Evolutionary conservation across 73 alveolate genomes (phyloP).

Genomic region (Paraurostyla sp.): DNA sequence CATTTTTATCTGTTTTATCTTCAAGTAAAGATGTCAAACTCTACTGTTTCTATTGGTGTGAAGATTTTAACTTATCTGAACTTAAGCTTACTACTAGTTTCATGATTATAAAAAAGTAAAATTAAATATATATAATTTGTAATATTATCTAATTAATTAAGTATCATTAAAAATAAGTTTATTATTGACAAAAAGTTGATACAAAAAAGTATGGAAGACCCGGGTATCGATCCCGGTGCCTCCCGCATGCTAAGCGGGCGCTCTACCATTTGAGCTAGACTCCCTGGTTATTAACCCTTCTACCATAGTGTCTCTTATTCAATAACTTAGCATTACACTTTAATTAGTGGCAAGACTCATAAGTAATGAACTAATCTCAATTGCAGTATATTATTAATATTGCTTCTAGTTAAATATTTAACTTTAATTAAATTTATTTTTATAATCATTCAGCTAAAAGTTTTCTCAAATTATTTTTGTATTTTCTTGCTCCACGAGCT

Average conservation of each 20-base stretch:
- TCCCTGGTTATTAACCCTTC: slow-evolving; percentile 57
- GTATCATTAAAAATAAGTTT: too few relatives aligned
- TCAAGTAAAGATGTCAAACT: background rate
- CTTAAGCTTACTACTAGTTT: slow-evolving; percentile 15
- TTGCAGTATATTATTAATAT: background rate
- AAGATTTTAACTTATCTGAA: background rate
- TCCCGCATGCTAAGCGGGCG: slow-evolving; percentile 80
- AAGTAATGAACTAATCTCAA: too few relatives aligned
- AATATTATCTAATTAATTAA: too few relatives aligned
- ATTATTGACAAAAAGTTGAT: too few relatives aligned
- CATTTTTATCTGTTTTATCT: too few relatives aligned
- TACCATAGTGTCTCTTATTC: too few relatives aligned
- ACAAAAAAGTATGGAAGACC: slow-evolving; percentile 66
- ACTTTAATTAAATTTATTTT: background rate
- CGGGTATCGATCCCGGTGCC: slow-evolving; percentile 81
- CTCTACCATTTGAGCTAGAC: slow-evolving; percentile 78
- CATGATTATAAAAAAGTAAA: too few relatives aligned
- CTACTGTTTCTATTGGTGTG: background rate
- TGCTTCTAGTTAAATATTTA: background rate
- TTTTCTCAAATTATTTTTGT: slow-evolving; percentile 1
- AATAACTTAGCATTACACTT: too few relatives aligned
- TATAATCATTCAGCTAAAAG: background rate
- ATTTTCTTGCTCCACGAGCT: slow-evolving; percentile 56
- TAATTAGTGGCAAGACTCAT: too few relatives aligned
- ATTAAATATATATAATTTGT: too few relatives aligned